Conservation (phyloP, 345 rosid genomes). For the Eucalyptus marginata region DNA sequence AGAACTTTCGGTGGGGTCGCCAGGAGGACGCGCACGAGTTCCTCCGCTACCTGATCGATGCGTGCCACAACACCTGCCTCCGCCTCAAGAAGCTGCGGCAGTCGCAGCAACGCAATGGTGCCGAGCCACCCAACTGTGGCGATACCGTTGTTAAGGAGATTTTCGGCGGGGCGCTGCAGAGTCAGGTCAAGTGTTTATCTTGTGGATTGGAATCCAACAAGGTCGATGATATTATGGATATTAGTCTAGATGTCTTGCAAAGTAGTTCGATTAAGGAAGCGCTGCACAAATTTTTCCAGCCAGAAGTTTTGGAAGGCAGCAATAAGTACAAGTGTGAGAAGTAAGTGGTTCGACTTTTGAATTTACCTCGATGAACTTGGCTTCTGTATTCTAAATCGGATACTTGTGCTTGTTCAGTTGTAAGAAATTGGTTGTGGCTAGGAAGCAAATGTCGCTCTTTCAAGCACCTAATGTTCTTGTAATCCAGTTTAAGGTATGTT, state of each 20-base stretch:
- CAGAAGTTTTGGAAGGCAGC: conserved; percentile 86
- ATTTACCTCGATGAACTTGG: neutral
- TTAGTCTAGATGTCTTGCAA: conserved; percentile 73
- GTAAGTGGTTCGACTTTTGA: conserved; percentile 15
- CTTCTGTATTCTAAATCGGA: neutral
- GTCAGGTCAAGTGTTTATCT: conserved; percentile 87
- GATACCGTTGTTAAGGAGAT: conserved; percentile 69
- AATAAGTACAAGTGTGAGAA: conserved; percentile 88
- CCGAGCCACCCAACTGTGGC: neutral
- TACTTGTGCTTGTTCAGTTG: conserved; percentile 51
- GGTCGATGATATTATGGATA: conserved; percentile 96
- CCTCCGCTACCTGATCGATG: conserved; percentile 81
- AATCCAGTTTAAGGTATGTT: conserved; percentile 78
- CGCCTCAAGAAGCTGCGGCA: conserved; percentile 66
- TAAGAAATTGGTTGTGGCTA: conserved; percentile 85
- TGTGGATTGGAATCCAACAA: conserved; percentile 86
- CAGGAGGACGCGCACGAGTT: conserved; percentile 99
- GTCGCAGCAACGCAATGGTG: conserved; percentile 7
- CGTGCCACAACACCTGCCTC: conserved; percentile 86
- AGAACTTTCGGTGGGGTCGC: conserved; percentile 64
- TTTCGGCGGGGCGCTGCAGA: conserved; percentile 92
- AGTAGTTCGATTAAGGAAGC: conserved; percentile 68
- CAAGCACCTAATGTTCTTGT: conserved; percentile 93
- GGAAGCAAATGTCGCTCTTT: conserved; percentile 90
- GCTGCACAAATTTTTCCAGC: conserved; percentile 78